Evolutionary conservation across 495 filamentous ascomycete genomes (phyloP), one percentile per base, ranked within the genome.

Genomic region (Extremus antarcticus): DNA sequence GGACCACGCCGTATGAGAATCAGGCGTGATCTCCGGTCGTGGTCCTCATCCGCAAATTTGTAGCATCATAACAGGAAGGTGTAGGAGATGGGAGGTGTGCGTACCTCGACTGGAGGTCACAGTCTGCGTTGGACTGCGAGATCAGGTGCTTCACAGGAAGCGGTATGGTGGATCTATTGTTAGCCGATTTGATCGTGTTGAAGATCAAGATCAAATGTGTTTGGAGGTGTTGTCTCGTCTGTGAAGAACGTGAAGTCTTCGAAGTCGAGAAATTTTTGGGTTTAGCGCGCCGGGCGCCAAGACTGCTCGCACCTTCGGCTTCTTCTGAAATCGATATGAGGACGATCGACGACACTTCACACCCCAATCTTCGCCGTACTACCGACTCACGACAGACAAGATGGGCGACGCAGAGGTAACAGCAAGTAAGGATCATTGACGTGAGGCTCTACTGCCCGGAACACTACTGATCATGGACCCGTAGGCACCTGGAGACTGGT

Each of bases 11-110:
- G 83, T 84, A 82, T 73, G 79, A 86, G 74, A 76, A 83, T 78
- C 87, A 79, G 87, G 89, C 88, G 82, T 83, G 86, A 84, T 71
- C 73, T 86, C 88, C 82, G 83, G 78, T 71, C 70, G 68, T 55
- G 72, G 67, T 72, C 73, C 83, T 95, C 88, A 90, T 89, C 89
- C 89, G 89, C 89, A 95, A 95, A 95, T 35, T 95, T 95, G 92
- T 86, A 70, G 79, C 88, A 91, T 94, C 89, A 88, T 84, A 56
- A 69, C 60, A 76, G 62, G 50, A 46, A 47, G 52, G 39, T 35
- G 46, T n/a, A n/a, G n/a, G n/a, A n/a, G 29, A 35, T 7, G 29
- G 4, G 29, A 35, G 13, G 29, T 7, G 29, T 13, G 29, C 29
- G 13, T 35, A 13, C 29, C 13, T 57, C n/a, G n/a, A 45, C 39